These are phyloP conservation scores for Periconia macrospinosa DNA, from an alignment of 2,329 filamentous ascomycete species.

Conservation along the genomic window DNA sequence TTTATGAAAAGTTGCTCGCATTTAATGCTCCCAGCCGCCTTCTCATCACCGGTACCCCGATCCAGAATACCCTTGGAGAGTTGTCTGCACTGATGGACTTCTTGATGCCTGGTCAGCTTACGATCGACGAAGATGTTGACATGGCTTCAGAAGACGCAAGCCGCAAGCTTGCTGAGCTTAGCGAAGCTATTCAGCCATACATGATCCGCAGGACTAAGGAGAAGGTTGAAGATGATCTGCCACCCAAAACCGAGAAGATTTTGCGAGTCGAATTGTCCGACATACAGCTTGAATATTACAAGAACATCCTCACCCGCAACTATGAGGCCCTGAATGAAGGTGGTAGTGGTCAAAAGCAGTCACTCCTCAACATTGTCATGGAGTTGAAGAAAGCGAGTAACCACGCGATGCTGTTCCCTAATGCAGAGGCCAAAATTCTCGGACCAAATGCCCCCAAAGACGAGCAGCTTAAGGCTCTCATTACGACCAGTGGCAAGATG, in stretches of 20 bases:
- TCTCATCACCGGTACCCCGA: slow-evolving; percentile 93
- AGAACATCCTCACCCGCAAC: slow-evolving; percentile 96
- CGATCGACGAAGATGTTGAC: slow-evolving; percentile 91
- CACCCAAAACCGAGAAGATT: slow-evolving; percentile 97
- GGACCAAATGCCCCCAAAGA: slow-evolving; percentile 80
- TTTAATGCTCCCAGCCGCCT: slow-evolving; percentile 88
- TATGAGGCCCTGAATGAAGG: slow-evolving; percentile 93
- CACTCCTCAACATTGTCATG: slow-evolving; percentile 98
- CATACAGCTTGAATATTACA: slow-evolving; percentile 96
- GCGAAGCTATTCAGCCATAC: slow-evolving; percentile 84
- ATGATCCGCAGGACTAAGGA: slow-evolving; percentile 96
- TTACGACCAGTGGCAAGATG: slow-evolving; percentile 99
- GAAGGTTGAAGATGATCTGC: slow-evolving; percentile 93
- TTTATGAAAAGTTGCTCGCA: slow-evolving; percentile 81
- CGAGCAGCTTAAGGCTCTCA: slow-evolving; percentile 87
- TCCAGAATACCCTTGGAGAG: slow-evolving; percentile 95
- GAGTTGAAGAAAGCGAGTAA: slow-evolving; percentile 99
- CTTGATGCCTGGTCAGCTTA: slow-evolving; percentile 82
- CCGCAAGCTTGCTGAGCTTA: slow-evolving; percentile 82
- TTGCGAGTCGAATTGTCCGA: slow-evolving; percentile 97
- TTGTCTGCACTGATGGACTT: slow-evolving; percentile 93
- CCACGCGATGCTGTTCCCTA: slow-evolving; percentile 96
- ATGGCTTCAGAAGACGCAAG: slow-evolving; percentile 79
- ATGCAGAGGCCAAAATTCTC: slow-evolving; percentile 86
- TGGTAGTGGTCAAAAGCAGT: slow-evolving; percentile 88